Percentiles rank a stretch among this genome's conserved stretches.
Conservation (phyloP, 2,329 filamentous ascomycete genomes). For the Pyrenophora tritici-repentis region DNA sequence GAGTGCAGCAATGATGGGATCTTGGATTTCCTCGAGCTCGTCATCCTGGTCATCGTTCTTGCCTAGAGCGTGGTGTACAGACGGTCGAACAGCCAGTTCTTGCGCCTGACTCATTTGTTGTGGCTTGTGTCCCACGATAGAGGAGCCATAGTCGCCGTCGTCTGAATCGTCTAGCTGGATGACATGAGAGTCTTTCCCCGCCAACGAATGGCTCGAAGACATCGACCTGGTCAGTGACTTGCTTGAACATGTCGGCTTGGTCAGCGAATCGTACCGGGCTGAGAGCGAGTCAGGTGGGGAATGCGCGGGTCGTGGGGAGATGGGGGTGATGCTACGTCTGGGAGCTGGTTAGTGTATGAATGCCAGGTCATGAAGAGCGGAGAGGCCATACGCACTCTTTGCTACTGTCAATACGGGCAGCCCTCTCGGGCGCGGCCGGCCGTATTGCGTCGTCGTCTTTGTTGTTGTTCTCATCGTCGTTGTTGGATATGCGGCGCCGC, state of each 20-base stretch:
- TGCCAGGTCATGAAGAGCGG: neutral
- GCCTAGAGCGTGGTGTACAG: slow-evolving; percentile 10
- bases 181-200: slow-evolving; percentile 19
- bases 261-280: slow-evolving; percentile 37
- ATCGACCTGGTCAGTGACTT: slow-evolving; percentile 31
- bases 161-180: slow-evolving; percentile 37
- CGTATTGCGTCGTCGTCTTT: slow-evolving; percentile 15
- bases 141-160: slow-evolving; percentile 12
- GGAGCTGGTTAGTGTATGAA: slow-evolving; percentile 9
- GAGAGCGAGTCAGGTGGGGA: slow-evolving; percentile 29
- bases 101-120: neutral
- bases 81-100: slow-evolving; percentile 10
- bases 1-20: slow-evolving; percentile 36
- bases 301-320: slow-evolving; percentile 24
- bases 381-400: slow-evolving; percentile 24
- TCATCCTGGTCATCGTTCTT: slow-evolving; percentile 30
- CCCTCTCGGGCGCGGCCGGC: slow-evolving; percentile 8
- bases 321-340: slow-evolving; percentile 34
- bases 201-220: slow-evolving; percentile 9
- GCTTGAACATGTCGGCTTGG: slow-evolving; percentile 22
- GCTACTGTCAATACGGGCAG: slow-evolving; percentile 10
- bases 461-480: neutral
- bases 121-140: neutral
- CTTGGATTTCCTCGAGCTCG: slow-evolving; percentile 33
- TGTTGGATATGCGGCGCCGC: slow-evolving; percentile 29